Percentiles rank a stretch among this genome's conserved stretches.
Evolutionary conservation across 108 stramenopile species (phyloP).

Genomic region (Pseudonitzschia delicatissima): DNA sequence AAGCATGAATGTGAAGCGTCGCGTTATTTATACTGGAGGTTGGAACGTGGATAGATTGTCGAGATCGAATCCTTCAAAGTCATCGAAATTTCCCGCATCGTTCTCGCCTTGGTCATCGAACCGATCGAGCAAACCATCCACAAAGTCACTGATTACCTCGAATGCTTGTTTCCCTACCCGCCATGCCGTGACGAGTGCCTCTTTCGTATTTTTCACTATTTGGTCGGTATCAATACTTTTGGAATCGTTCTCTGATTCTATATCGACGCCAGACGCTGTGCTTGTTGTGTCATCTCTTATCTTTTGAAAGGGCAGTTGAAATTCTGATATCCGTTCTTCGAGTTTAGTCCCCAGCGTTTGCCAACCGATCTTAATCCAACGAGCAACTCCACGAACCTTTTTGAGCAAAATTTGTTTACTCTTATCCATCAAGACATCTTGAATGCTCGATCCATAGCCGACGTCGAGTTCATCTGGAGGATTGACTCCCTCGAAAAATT

Average conservation of each 20-base stretch:
- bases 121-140: conserved; percentile 5
- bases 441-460: conserved; percentile 79
- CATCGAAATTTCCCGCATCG: not conserved
- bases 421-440: conserved; percentile 71
- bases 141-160: not conserved
- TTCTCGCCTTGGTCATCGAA: not conserved
- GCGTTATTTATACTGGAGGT: no score
- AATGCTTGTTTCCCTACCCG: not conserved
- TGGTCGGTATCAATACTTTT: no score
- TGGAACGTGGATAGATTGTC: conserved; percentile 5
- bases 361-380: not conserved
- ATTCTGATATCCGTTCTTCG: conserved; percentile 12
- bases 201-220: not conserved
- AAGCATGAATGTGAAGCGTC: no score
- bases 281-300: not conserved
- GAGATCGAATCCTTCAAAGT: conserved; percentile 5
- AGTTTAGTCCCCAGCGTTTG: not conserved
- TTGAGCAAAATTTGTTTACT: conserved; percentile 61
- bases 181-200: not conserved
- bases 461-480: conserved; percentile 85
- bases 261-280: not conserved
- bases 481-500: conserved; percentile 76
- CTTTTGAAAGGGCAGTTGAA: conserved; percentile 7
- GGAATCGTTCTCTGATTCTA: not conserved
- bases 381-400: conserved; percentile 14